phyloP scores from a whole-genome alignment of 192 early-diverging fungal genomes.

The Backusella australiensis region DNA sequence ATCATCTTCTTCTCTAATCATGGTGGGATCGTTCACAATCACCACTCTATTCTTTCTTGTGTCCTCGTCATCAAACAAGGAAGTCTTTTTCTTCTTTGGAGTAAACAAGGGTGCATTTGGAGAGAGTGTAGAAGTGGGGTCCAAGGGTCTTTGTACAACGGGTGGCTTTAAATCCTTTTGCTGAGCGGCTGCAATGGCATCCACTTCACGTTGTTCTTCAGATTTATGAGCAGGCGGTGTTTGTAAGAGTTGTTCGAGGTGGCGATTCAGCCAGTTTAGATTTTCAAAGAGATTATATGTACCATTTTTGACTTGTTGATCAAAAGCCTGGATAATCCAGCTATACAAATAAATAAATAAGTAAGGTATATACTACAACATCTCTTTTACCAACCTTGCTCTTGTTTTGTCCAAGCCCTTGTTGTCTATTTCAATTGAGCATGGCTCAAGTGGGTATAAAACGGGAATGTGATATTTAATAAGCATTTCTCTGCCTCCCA shows the following conservation, averaged over 20 bases:
- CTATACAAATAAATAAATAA: neutral
- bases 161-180: conserved; percentile 7
- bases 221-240: neutral
- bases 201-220: neutral
- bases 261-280: conserved; percentile 12
- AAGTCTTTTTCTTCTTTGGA: neutral
- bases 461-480: conserved; percentile 26
- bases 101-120: neutral
- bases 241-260: neutral
- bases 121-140: neutral
- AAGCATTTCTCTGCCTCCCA: conserved; percentile 1
- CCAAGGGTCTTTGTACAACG: neutral
- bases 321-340: neutral
- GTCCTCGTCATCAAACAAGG: conserved; percentile 28
- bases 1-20: neutral
- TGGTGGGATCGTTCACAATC: conserved; percentile 16
- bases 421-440: conserved; percentile 32
- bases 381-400: neutral
- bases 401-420: conserved; percentile 5
- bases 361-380: neutral
- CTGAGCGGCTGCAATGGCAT: neutral
- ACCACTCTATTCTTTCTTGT: conserved; percentile 25
- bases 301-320: conserved; percentile 6
- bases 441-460: conserved; percentile 41
- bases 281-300: conserved; percentile 3